Conservation (phyloP, 2,329 filamentous ascomycete species). For the Hypomyces perniciosus region DNA sequence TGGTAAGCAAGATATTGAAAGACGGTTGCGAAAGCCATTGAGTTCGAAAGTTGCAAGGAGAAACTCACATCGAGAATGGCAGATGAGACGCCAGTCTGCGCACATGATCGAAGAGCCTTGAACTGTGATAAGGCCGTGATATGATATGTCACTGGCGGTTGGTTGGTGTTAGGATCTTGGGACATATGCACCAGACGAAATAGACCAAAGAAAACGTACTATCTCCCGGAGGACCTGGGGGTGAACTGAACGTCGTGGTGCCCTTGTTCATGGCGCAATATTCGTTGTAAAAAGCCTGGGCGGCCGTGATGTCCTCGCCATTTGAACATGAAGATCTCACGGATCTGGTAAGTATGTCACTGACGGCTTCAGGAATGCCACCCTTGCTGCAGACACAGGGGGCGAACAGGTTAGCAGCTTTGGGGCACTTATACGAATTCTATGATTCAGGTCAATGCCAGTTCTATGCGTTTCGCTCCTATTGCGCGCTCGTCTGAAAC, state of each 20-base stretch:
- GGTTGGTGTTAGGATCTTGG: conserved; percentile 15
- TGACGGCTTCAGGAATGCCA: conserved; percentile 39
- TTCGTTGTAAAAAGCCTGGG: conserved; percentile 43
- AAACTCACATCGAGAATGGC: conserved; percentile 35
- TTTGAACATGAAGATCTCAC: conserved; percentile 42
- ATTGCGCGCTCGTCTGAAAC: background rate
- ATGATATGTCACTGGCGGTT: conserved; percentile 44
- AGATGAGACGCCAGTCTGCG: conserved; percentile 37
- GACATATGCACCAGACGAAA: too few relatives aligned
- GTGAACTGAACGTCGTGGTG: conserved; percentile 42
- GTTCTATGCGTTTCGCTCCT: background rate
- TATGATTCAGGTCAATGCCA: conserved; percentile 9
- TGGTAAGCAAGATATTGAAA: background rate
- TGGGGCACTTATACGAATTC: conserved; percentile 32
- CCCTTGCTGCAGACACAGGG: conserved; percentile 49
- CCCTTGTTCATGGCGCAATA: conserved; percentile 47
- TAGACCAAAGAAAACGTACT: conserved; percentile 32
- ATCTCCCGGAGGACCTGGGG: conserved; percentile 43
- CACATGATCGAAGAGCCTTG: conserved; percentile 39
- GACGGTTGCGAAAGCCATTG: background rate
- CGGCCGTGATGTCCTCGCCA: conserved; percentile 40
- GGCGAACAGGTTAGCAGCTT: conserved; percentile 36
- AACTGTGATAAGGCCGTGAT: conserved; percentile 46
- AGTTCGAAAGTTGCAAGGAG: background rate
- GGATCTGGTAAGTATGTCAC: conserved; percentile 35